Evolutionary conservation across 805 yeast genomes (phyloP).

Genomic region (Wickerhamomyces bisporus): DNA sequence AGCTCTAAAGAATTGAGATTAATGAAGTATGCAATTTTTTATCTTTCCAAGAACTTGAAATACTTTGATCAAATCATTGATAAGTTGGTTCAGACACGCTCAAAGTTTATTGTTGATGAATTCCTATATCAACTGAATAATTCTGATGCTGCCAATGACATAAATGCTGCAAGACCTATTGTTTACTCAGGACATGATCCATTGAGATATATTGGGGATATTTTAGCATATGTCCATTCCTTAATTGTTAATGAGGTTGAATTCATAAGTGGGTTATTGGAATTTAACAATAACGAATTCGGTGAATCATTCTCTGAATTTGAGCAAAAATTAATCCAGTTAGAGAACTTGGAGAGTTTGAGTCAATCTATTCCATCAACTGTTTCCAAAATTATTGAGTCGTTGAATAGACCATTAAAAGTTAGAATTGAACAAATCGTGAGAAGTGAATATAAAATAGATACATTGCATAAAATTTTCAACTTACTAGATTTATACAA

Average conservation of each 20-base stretch:
- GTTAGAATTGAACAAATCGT: conserved; percentile 65
- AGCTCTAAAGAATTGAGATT: conserved; percentile 15
- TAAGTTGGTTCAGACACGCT: conserved; percentile 64
- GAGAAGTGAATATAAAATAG: conserved; percentile 55
- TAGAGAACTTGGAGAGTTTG: conserved; percentile 14
- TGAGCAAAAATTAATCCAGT: conserved; percentile 23
- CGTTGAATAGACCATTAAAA: conserved; percentile 55
- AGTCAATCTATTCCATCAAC: conserved; percentile 25
- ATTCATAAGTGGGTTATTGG: conserved; percentile 58
- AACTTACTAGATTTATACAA: conserved; percentile 64
- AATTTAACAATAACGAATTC: conserved; percentile 25
- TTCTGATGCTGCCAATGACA: conserved; percentile 17
- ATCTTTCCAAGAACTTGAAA: conserved; percentile 37
- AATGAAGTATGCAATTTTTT: conserved; percentile 29
- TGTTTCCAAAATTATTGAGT: conserved; percentile 44
- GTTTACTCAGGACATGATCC: conserved; percentile 74
- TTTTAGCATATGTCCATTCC: conserved; percentile 83
- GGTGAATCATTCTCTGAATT: conserved; percentile 19
- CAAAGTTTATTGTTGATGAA: conserved; percentile 59
- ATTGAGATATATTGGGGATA: conserved; percentile 75
- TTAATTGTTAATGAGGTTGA: conserved; percentile 86
- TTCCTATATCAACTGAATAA: conserved; percentile 51
- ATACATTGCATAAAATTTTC: conserved; percentile 51
- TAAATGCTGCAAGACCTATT: conserved; percentile 40
- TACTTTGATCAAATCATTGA: conserved; percentile 55